phyloP scores from a whole-genome alignment of 2,329 filamentous ascomycete species.

The Botrytis paeoniae region DNA sequence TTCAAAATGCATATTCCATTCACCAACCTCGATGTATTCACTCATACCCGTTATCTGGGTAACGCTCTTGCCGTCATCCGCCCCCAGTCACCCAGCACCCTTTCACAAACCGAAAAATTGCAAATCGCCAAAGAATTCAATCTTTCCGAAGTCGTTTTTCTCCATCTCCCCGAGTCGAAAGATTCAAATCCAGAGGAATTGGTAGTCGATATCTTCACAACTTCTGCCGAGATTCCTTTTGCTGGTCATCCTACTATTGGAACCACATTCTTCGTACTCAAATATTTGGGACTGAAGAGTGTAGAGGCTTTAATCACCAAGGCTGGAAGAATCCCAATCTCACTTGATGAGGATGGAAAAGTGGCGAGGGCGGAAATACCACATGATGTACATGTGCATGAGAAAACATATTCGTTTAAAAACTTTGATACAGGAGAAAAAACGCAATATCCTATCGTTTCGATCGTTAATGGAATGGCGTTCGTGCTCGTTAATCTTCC shows the following conservation, averaged over 20 bases:
- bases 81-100: constrained; percentile 44
- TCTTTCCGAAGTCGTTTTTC: constrained; percentile 61
- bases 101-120: constrained; percentile 55
- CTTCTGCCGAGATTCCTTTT: constrained; percentile 54
- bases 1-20: constrained; percentile 39
- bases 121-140: constrained; percentile 61
- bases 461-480: constrained; percentile 71
- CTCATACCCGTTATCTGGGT: constrained; percentile 49
- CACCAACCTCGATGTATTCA: constrained; percentile 50
- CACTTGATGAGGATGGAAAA: constrained; percentile 40
- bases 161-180: constrained; percentile 44
- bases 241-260: constrained; percentile 63
- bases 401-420: constrained; percentile 37
- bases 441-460: constrained; percentile 48
- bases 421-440: background rate
- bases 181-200: constrained; percentile 29
- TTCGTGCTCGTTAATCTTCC: constrained; percentile 65
- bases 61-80: constrained; percentile 61
- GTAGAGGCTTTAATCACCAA: constrained; percentile 47
- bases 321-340: constrained; percentile 54
- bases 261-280: constrained; percentile 47
- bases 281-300: constrained; percentile 18
- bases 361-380: constrained; percentile 62
- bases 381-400: constrained; percentile 63
- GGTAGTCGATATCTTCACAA: constrained; percentile 59